Base-by-base conservation (phyloP, 1,284 basidiomycete genomes). In the Neonothopanus nambi region DNA sequence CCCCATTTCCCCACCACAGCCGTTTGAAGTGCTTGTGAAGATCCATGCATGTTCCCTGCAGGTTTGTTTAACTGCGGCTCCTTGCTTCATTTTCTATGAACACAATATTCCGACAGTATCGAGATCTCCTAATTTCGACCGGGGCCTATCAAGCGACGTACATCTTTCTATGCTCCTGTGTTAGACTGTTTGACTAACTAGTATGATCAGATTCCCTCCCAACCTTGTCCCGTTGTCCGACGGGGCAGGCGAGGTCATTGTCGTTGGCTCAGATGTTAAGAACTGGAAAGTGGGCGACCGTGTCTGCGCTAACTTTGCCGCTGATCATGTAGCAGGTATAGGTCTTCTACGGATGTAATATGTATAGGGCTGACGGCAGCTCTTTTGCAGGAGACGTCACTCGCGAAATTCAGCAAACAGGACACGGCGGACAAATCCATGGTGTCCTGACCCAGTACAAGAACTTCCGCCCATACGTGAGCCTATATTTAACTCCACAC, bases 161-260 rank as follows among this genome's bases (percentile, higher is more conserved):
- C 36, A 58, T 40, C n/a, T 55, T 5, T 11, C 30, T 15, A 15
- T 13, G 15, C 13, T 21, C 35, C 26, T 36, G 6, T 15, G 37
- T 37, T 4, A 5, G 21, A 44, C 13, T 20, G 49, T 35, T 28
- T 30, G 28, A 11, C 23, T 9, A 21, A 24, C 56, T 13, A 55
- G 58, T 45, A 48, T 51, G 54, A 24, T 26, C 48, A 57, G 61
- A 58, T 18, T 45, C 11, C 42, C 48, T 5, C 13, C 47, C 15
- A 61, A 74, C 33, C 55, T 73, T 21, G 69, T 81, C 28, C 80
- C 81, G 1, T 64, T 70, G 53, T 82, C 81, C 1, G 81, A 84
- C 59, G 70, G 72, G 37, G 81, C 82, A 9, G 81, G 81, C 15
- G 77, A 80, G 60, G 69, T 84, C 54, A 67, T 78, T 38, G 70